These are phyloP conservation scores for Posidonia oceanica DNA, from an alignment of 116 monocot species.

Conservation along the genomic window DNA sequence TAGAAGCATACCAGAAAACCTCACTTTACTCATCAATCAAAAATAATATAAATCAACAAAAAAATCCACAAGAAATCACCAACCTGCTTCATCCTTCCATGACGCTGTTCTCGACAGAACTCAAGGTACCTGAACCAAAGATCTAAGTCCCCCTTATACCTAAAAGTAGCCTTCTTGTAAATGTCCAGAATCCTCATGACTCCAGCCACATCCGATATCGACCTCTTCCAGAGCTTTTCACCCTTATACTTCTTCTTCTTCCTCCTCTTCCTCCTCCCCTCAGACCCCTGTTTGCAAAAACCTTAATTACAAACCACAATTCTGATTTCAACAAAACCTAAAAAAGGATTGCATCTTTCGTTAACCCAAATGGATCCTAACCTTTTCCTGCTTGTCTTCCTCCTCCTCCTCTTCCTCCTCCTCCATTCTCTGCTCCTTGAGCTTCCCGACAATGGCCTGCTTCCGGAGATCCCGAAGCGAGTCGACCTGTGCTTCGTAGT, in stretches of 20 bases:
- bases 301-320: too few species aligned
- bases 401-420: constrained; percentile 10
- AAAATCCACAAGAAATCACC: background rate
- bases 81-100: constrained; percentile 77
- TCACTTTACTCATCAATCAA: background rate
- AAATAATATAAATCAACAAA: background rate
- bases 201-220: constrained; percentile 51
- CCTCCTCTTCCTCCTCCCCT: background rate
- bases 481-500: constrained; percentile 62
- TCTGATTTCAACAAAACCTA: too few species aligned
- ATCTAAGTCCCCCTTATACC: constrained; percentile 64
- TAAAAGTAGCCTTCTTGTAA: constrained; percentile 38
- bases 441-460: constrained; percentile 31
- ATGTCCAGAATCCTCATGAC: constrained; percentile 52
- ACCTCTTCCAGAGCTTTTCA: constrained; percentile 25
- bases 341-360: too few species aligned
- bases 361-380: too few species aligned
- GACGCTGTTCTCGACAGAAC: constrained; percentile 50
- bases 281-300: too few species aligned
- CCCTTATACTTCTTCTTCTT: constrained; percentile 4
- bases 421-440: constrained; percentile 5
- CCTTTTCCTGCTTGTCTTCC: constrained; percentile 7
- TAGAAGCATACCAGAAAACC: background rate
- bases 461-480: constrained; percentile 41
- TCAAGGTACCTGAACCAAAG: constrained; percentile 84